A percentile compares a stretch with the other conserved stretches of the same genome.
These are phyloP conservation scores for Flaveria floridana DNA, from an alignment of 140 eudicot species.

Conservation along the genomic window DNA sequence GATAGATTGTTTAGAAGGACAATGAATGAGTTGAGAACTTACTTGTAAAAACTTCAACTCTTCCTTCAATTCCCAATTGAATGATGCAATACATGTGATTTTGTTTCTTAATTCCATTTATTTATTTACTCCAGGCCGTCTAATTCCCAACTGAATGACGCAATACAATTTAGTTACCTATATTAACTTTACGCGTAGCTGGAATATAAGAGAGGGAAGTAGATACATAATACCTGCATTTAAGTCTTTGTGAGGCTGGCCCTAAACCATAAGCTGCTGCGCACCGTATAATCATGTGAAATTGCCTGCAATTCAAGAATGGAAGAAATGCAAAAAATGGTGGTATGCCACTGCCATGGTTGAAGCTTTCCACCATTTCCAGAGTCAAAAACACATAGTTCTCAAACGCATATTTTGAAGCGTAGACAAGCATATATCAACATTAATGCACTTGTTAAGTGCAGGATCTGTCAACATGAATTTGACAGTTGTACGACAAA, in stretches of 20 bases:
- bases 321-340: conserved; percentile 4
- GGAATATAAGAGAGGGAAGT: background rate
- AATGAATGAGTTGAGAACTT: conserved; percentile 21
- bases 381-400: background rate
- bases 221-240: conserved; percentile 13
- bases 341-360: conserved; percentile 5
- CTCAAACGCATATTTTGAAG: conserved; percentile 10
- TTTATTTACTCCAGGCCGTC: conserved; percentile 1
- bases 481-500: background rate
- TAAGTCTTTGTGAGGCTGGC: conserved; percentile 17
- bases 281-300: conserved; percentile 7
- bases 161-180: conserved; percentile 13
- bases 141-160: background rate
- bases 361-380: conserved; percentile 9
- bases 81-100: conserved; percentile 7
- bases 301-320: background rate
- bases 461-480: background rate
- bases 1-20: conserved; percentile 18
- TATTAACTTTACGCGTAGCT: background rate
- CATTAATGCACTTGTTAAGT: conserved; percentile 1
- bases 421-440: background rate
- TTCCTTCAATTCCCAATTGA: conserved; percentile 12
- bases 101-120: background rate
- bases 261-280: conserved; percentile 13
- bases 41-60: conserved; percentile 22